These are phyloP conservation scores for Exobasidium rhododendri DNA, from an alignment of 1,284 basidiomycete genomes.

Conservation along the genomic window DNA sequence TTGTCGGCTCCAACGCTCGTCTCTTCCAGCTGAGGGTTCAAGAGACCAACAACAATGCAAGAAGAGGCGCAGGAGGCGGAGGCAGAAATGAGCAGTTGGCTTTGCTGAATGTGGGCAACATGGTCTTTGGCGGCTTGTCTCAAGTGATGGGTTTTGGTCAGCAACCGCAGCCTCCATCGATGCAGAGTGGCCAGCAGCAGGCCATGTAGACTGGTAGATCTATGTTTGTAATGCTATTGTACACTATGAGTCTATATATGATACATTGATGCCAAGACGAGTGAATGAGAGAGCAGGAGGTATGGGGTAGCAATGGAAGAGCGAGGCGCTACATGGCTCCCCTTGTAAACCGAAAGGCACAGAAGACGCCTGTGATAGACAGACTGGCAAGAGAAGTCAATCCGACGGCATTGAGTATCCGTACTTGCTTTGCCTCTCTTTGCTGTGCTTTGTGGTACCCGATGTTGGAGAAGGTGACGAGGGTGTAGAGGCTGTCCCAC, in stretches of 20 bases:
- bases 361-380: background rate
- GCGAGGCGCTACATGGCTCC: too few relatives aligned
- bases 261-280: too few relatives aligned
- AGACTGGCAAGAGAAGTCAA: background rate
- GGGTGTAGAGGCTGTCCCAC: constrained; percentile 90
- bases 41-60: background rate
- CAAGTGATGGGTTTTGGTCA: background rate
- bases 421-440: constrained; percentile 4
- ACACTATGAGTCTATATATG: too few relatives aligned
- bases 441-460: constrained; percentile 8
- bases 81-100: background rate
- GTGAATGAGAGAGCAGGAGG: too few relatives aligned
- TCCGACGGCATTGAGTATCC: constrained; percentile 1
- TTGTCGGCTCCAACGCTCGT: constrained; percentile 13
- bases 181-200: too few relatives aligned
- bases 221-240: too few relatives aligned
- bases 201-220: too few relatives aligned
- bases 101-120: background rate
- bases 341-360: background rate
- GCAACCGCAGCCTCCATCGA: too few relatives aligned
- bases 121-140: background rate
- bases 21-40: constrained; percentile 18
- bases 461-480: constrained; percentile 74
- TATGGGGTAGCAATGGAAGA: too few relatives aligned
- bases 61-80: background rate